phyloP scores from a whole-genome alignment of 2,329 filamentous ascomycete genomes.

The Fusarium redolens region DNA sequence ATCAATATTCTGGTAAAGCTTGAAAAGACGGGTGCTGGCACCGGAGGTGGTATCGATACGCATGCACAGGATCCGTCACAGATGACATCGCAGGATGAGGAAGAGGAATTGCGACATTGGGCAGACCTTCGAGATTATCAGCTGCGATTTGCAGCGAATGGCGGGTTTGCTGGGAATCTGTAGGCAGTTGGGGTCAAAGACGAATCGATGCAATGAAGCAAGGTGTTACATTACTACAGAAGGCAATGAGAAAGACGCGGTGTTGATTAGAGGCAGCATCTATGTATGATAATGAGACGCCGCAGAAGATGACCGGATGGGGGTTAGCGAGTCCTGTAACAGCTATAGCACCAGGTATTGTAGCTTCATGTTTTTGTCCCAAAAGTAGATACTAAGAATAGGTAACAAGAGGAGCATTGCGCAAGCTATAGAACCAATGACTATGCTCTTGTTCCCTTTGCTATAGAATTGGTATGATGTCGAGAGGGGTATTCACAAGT shows the following conservation, averaged over 20 bases:
- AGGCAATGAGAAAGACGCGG: not conserved
- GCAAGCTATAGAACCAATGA: not conserved
- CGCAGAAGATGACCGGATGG: not conserved
- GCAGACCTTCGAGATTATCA: conserved; percentile 84
- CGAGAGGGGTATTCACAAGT: not conserved
- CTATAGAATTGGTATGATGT: not conserved
- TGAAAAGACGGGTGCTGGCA: conserved; percentile 68
- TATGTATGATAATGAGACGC: conserved; percentile 17
- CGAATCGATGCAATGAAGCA: not conserved
- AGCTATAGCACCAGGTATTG: not conserved
- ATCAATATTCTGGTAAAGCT: conserved; percentile 80
- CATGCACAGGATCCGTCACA: conserved; percentile 48
- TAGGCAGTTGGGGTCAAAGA: conserved; percentile 8
- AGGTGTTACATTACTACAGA: not conserved
- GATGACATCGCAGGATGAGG: conserved; percentile 72
- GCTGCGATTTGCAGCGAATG: conserved; percentile 74
- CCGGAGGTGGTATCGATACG: conserved; percentile 44
- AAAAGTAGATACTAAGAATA: not conserved
- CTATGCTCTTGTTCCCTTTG: not conserved
- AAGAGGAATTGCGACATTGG: conserved; percentile 82
- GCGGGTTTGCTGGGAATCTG: conserved; percentile 60
- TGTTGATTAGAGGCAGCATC: not conserved
- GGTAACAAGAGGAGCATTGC: not conserved
- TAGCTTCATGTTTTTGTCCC: not conserved
- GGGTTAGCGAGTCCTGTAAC: not conserved